Percentiles rank a stretch among this genome's conserved stretches.
Conservation (phyloP, 331 rosid genomes). For the Quercus tomentella region DNA sequence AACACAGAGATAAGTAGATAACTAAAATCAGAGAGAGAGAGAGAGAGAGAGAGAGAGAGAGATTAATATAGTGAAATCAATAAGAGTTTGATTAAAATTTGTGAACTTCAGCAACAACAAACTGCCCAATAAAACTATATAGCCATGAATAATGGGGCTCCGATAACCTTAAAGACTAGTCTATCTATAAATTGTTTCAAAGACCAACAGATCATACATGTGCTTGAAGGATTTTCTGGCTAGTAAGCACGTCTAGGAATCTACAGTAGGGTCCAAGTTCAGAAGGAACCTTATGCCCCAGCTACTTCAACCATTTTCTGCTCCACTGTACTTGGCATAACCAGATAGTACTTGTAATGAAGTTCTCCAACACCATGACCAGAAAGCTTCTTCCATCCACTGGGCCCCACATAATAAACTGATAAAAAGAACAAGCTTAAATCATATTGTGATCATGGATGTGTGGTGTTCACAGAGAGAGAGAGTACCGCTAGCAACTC, state of each 20-base stretch:
- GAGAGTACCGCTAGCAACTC: conserved; percentile 82
- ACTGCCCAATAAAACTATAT: not conserved
- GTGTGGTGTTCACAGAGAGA: not conserved
- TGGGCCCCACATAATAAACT: conserved; percentile 88
- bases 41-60: not conserved
- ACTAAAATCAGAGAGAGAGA: no score
- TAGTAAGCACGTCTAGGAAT: not conserved
- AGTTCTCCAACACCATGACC: conserved; percentile 97
- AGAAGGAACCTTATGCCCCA: conserved; percentile 22
- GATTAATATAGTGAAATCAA: not conserved
- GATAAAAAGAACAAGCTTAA: conserved; percentile 7
- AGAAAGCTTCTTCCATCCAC: conserved; percentile 89
- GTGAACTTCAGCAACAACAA: not conserved
- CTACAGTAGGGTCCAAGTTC: conserved; percentile 5
- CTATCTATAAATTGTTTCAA: not conserved
- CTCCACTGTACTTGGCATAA: conserved; percentile 62
- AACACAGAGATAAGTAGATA: not conserved
- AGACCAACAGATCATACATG: not conserved
- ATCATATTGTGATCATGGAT: not conserved
- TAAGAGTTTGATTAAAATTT: not conserved
- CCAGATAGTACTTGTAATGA: conserved; percentile 76
- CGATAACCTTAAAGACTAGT: not conserved
- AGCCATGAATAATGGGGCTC: not conserved
- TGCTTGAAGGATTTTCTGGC: not conserved
- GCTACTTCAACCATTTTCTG: conserved; percentile 91